phyloP scores from a whole-genome alignment of 805 yeast species.

The Metschnikowia henanensis region DNA sequence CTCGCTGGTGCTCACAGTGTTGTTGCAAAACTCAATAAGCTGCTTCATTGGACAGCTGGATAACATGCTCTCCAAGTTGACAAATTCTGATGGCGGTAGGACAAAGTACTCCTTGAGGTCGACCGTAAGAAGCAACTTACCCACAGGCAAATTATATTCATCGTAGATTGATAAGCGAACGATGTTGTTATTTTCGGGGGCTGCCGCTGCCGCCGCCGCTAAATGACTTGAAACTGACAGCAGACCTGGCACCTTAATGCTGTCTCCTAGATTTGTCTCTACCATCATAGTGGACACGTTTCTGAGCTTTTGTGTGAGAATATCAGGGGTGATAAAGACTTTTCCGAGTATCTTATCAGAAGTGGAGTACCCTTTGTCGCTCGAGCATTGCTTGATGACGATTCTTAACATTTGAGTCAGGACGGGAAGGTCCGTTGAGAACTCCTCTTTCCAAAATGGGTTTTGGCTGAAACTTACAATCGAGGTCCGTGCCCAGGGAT shows the following conservation, averaged over 20 bases:
- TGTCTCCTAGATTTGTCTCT: conserved; percentile 23
- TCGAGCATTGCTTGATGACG: conserved; percentile 39
- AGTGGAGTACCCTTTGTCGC: conserved; percentile 24
- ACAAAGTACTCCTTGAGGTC: conserved; percentile 54
- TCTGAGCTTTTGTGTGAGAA: conserved; percentile 36
- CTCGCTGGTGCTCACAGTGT: conserved; percentile 37
- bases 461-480: conserved; percentile 46
- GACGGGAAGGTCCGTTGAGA: conserved; percentile 59
- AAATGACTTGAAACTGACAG: conserved; percentile 10
- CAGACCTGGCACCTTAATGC: conserved; percentile 21
- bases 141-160: conserved; percentile 46
- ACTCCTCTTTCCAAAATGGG: conserved; percentile 86
- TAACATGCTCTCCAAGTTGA: conserved; percentile 62
- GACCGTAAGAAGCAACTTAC: conserved; percentile 55
- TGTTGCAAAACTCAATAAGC: conserved; percentile 49
- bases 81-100: conserved; percentile 59
- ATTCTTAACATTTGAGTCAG: conserved; percentile 53
- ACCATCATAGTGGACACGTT: conserved; percentile 36
- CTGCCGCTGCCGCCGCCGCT: conserved; percentile 10
- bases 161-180: conserved; percentile 49
- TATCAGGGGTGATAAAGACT: conserved; percentile 53
- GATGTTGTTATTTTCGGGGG: conserved; percentile 30
- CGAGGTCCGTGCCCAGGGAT: conserved; percentile 79
- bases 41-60: conserved; percentile 51
- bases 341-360: conserved; percentile 51